Evolutionary conservation across 2,329 filamentous ascomycete genomes (phyloP), one percentile per base, ranked within the genome.

Genomic region (Xylaria sp.): DNA sequence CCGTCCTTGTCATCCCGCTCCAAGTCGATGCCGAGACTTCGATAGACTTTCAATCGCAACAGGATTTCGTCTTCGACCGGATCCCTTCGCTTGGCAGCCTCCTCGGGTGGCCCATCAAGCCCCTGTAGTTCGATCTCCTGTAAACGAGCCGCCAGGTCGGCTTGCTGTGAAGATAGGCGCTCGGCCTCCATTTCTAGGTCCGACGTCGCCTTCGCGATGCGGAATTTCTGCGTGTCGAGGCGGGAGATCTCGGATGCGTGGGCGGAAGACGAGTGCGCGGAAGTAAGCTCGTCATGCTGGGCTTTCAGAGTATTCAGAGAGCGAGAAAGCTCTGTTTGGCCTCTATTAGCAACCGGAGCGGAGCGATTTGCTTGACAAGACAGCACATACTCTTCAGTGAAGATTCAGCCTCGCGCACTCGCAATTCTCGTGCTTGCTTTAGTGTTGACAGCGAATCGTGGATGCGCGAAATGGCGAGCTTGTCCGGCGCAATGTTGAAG

Each of bases 131-230:
- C 93, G 41, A 97, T 75, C 71, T 95, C 91, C 44, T 89, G 87
- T 65, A 97, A 75, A 8, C 88, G 82, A 40, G 86, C 86, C 57
- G 86, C 85, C 52, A 97, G 76, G 66, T 92, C 85, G 13, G 87
- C 89, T 5, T 91, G 76, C 72, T 95, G 90, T 5, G 85, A 84
- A 52, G 90, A 86, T 42, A 97, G 77, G n/a, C 93, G 82, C 78
- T 97, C 93, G n/a, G 90, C 89, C 75, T 99, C 94, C 68, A 93
- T 92, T 76, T 97, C 92, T 6, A 94, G 79, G 70, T 97, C 93
- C 1, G 85, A 88, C 0, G 90, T 91, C 16, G 90, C 86, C 74
- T 97, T 97, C n/a, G 93, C 93, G 52, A 91, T 88, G 63, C 92
- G 88, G 75, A 97, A 97, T 70, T 97, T 97, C 64, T 92, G 87